Evolutionary conservation across 257 asterid genomes (phyloP).

Genomic region (Jacaranda copaia): DNA sequence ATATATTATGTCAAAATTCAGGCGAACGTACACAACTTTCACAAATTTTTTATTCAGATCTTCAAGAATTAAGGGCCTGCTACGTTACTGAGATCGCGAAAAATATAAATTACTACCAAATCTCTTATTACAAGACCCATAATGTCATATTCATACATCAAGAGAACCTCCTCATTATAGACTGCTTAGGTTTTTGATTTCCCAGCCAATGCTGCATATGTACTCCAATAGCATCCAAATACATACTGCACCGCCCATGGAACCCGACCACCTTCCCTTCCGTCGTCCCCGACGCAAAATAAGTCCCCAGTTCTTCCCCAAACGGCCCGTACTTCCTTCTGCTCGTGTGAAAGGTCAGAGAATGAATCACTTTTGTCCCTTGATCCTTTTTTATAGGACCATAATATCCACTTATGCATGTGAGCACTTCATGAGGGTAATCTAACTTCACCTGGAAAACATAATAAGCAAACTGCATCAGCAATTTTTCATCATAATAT

Average conservation of each 20-base stretch:
- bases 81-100: background rate
- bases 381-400: constrained; percentile 56
- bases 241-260: constrained; percentile 80
- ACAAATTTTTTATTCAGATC: background rate
- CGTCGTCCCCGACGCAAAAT: constrained; percentile 72
- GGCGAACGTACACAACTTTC: background rate
- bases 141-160: constrained; percentile 26
- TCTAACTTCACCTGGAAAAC: constrained; percentile 69
- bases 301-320: constrained; percentile 72
- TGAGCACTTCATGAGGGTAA: constrained; percentile 72
- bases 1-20: too few species aligned
- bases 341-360: constrained; percentile 67
- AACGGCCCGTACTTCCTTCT: constrained; percentile 73
- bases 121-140: too few species aligned
- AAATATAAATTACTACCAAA: background rate
- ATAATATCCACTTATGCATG: constrained; percentile 74
- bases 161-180: constrained; percentile 57
- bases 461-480: background rate
- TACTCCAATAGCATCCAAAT: constrained; percentile 84
- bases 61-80: background rate
- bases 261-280: constrained; percentile 88
- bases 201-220: constrained; percentile 96
- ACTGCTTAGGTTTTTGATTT: constrained; percentile 56
- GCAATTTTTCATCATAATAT: too few species aligned
- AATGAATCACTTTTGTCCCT: constrained; percentile 57